A percentile compares a stretch with the other conserved stretches of the same genome.
phyloP scores from a whole-genome alignment of 176 grass and related monocot species.

The Phoenix dactylifera region DNA sequence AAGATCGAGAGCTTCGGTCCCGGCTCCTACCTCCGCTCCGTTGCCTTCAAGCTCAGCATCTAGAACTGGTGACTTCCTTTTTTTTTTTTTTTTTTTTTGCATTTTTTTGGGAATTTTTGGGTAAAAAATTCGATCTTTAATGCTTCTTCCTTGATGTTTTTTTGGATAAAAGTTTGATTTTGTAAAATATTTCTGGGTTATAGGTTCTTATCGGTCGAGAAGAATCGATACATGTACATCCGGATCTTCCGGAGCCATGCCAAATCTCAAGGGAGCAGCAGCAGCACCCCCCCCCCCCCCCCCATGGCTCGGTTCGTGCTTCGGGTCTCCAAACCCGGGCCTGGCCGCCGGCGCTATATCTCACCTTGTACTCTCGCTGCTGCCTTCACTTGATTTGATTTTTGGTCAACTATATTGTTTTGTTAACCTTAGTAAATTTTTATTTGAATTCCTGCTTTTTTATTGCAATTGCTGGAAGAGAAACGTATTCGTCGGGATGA shows the following conservation, averaged over 20 bases:
- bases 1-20: conserved; percentile 79
- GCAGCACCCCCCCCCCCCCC: too few relatives aligned
- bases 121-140: too few relatives aligned
- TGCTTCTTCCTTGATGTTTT: too few relatives aligned
- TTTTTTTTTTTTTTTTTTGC: neutral
- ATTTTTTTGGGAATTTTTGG: neutral
- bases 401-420: too few relatives aligned
- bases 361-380: conserved; percentile 43
- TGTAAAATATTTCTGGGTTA: neutral
- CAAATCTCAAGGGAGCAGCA: conserved; percentile 68
- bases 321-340: conserved; percentile 50
- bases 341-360: conserved; percentile 41
- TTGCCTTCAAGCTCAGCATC: conserved; percentile 81
- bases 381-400: too few relatives aligned
- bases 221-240: conserved; percentile 49
- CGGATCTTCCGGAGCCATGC: conserved; percentile 78
- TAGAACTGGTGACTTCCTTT: conserved; percentile 56
- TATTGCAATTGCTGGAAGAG: too few relatives aligned
- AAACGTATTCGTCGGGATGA: too few relatives aligned
- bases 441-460: too few relatives aligned
- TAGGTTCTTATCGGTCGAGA: conserved; percentile 80
- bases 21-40: conserved; percentile 78
- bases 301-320: conserved; percentile 69
- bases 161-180: too few relatives aligned
- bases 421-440: too few relatives aligned